Evolutionary conservation across 1,139 yeast genomes (phyloP).

Genomic region (Hyphopichia burtonii): DNA sequence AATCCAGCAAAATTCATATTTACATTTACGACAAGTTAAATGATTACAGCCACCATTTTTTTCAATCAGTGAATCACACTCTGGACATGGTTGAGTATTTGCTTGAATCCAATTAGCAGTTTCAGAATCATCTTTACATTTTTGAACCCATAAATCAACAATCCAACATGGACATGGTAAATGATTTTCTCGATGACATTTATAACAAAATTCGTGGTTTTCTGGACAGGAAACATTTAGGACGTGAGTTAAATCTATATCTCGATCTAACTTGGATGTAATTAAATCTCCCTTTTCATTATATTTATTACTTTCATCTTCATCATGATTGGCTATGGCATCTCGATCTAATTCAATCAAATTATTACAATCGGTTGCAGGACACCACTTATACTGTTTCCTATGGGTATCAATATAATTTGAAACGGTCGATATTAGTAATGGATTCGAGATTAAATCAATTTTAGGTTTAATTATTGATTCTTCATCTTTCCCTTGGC

Average conservation of each 20-base stretch:
- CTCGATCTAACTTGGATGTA: neutral
- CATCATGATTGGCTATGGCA: constrained; percentile 12
- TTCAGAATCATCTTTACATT: constrained; percentile 85
- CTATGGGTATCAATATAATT: constrained; percentile 52
- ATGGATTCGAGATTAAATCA: constrained; percentile 13
- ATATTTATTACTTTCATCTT: constrained; percentile 9
- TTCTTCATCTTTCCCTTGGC: constrained; percentile 7
- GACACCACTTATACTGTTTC: constrained; percentile 70
- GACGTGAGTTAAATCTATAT: neutral
- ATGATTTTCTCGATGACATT: constrained; percentile 77
- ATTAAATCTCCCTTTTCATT: neutral
- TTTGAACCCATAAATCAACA: constrained; percentile 70
- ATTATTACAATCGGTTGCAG: constrained; percentile 76
- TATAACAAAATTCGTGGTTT: constrained; percentile 75
- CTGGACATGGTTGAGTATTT: constrained; percentile 82
- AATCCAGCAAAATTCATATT: constrained; percentile 88
- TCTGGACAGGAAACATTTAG: constrained; percentile 57
- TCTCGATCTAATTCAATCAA: constrained; percentile 47
- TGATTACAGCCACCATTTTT: constrained; percentile 97
- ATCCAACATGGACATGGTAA: constrained; percentile 78
- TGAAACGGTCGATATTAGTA: constrained; percentile 35
- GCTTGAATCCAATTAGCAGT: constrained; percentile 88
- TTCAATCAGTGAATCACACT: constrained; percentile 62
- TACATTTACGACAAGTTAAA: constrained; percentile 83
- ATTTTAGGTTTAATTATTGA: constrained; percentile 7